Percentiles rank a stretch among this genome's conserved stretches.
These are phyloP conservation scores for Scytalidium lignicola DNA, from an alignment of 2,329 filamentous ascomycete genomes.

Conservation along the genomic window DNA sequence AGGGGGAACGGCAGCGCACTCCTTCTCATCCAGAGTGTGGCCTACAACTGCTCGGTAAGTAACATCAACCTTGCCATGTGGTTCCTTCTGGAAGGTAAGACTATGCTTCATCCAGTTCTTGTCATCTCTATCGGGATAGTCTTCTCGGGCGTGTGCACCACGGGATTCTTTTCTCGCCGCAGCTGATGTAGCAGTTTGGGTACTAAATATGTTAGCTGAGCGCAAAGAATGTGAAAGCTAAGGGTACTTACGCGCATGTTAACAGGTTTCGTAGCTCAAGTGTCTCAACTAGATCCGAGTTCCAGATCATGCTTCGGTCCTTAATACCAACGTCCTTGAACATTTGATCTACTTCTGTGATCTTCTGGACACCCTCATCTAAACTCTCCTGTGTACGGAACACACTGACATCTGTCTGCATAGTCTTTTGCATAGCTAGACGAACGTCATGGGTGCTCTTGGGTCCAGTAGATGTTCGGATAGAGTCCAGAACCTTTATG, in stretches of 20 bases:
- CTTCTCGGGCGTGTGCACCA: conserved; percentile 94
- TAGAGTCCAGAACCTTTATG: conserved; percentile 78
- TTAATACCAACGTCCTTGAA: conserved; percentile 88
- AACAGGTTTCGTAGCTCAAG: conserved; percentile 92
- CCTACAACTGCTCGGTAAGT: conserved; percentile 78
- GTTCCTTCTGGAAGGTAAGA: conserved; percentile 88
- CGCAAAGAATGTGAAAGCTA: conserved; percentile 8
- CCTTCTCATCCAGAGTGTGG: conserved; percentile 84
- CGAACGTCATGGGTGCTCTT: conserved; percentile 87
- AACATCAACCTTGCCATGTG: conserved; percentile 82
- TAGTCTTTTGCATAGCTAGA: conserved; percentile 92
- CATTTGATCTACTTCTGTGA: conserved; percentile 74
- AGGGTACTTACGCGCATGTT: conserved; percentile 76
- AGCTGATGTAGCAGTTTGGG: conserved; percentile 86
- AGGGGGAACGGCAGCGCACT: conserved; percentile 93
- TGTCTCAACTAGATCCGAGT: conserved; percentile 94
- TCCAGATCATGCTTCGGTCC: conserved; percentile 99
- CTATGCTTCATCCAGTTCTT: conserved; percentile 99
- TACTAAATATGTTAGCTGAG: conserved; percentile 38
- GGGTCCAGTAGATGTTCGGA: conserved; percentile 72
- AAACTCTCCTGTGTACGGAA: conserved; percentile 93
- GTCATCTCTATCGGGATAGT: conserved; percentile 93
- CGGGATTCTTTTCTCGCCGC: conserved; percentile 95
- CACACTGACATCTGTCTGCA: conserved; percentile 95
- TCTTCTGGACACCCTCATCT: conserved; percentile 87